These are phyloP conservation scores for Collybia mongolica DNA, from an alignment of 768 basidiomycete genomes.

Conservation along the genomic window DNA sequence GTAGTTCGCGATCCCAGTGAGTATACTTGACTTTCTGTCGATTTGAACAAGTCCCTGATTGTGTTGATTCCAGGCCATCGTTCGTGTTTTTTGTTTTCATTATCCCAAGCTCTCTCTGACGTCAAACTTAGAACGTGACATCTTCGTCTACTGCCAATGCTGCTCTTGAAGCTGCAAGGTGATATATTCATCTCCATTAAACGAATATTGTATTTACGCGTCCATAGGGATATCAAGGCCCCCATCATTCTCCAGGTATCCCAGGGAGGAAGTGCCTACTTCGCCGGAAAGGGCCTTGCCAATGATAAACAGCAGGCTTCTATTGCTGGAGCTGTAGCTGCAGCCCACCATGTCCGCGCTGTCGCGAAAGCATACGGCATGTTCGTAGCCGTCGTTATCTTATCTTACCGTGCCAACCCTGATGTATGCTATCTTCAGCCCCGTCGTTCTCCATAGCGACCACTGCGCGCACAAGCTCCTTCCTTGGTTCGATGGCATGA, in stretches of 20 bases:
- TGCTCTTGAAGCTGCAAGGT: conserved; percentile 94
- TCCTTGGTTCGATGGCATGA: conserved; percentile 99
- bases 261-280: conserved; percentile 95
- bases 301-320: conserved; percentile 97
- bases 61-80: conserved; percentile 59
- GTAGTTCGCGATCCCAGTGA: conserved; percentile 80
- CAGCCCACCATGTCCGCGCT: conserved; percentile 87
- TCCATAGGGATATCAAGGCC: conserved; percentile 83
- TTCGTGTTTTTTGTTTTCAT: conserved; percentile 39
- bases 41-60: conserved; percentile 3
- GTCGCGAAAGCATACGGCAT: conserved; percentile 91
- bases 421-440: conserved; percentile 41
- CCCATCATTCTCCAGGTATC: conserved; percentile 98
- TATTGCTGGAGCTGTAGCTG: conserved; percentile 87
- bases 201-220: conserved; percentile 11
- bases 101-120: conserved; percentile 8
- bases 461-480: conserved; percentile 98
- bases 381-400: conserved; percentile 45
- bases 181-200: conserved; percentile 8
- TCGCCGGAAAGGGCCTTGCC: conserved; percentile 92
- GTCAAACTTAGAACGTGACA: conserved; percentile 76
- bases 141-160: conserved; percentile 96
- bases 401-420: neutral
- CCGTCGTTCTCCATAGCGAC: conserved; percentile 96
- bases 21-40: conserved; percentile 25